phyloP scores from a whole-genome alignment of 1,139 yeast genomes.

The Scheffersomyces quercinus region DNA sequence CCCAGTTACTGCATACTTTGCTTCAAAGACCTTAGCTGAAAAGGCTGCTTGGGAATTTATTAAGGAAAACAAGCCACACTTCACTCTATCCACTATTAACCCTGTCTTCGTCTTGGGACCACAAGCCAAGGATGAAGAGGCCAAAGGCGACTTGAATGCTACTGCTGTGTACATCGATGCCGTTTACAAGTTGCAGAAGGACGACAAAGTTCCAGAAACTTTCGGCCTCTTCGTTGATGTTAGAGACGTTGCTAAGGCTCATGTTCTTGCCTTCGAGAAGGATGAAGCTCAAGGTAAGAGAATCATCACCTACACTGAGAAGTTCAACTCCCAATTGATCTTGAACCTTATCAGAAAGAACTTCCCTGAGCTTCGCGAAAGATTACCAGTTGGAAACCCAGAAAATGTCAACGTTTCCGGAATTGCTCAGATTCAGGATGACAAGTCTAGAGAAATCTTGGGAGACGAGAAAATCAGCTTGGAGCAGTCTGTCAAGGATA shows the following conservation, averaged over 20 bases:
- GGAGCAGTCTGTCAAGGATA: conserved; percentile 39
- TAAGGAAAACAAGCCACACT: conserved; percentile 16
- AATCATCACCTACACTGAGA: conserved; percentile 27
- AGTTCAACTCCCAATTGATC: conserved; percentile 29
- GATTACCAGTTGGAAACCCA: conserved; percentile 43
- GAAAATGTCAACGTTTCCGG: conserved; percentile 25
- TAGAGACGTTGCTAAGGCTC: conserved; percentile 55
- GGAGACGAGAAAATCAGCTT: conserved; percentile 38
- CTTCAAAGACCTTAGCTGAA: conserved; percentile 6
- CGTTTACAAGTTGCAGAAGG: conserved; percentile 18
- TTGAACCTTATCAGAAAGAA: conserved; percentile 35
- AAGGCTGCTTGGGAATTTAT: conserved; percentile 15
- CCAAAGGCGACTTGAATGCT: conserved; percentile 26
- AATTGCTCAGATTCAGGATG: conserved; percentile 14
- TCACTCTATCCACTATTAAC: conserved; percentile 24
- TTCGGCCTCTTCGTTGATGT: conserved; percentile 42
- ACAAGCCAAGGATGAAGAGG: conserved; percentile 20
- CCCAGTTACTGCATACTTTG: conserved; percentile 2
- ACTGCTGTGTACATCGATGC: conserved; percentile 34
- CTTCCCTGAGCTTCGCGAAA: conserved; percentile 38
- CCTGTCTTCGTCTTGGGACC: conserved; percentile 22
- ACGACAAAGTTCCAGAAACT: conserved; percentile 11
- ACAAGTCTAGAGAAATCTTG: conserved; percentile 30
- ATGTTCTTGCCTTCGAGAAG: conserved; percentile 41
- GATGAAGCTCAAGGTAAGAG: conserved; percentile 25